A percentile compares a stretch with the other conserved stretches of the same genome.
Conservation (phyloP, 2,329 filamentous ascomycete genomes). For the Paraphoma sp. region DNA sequence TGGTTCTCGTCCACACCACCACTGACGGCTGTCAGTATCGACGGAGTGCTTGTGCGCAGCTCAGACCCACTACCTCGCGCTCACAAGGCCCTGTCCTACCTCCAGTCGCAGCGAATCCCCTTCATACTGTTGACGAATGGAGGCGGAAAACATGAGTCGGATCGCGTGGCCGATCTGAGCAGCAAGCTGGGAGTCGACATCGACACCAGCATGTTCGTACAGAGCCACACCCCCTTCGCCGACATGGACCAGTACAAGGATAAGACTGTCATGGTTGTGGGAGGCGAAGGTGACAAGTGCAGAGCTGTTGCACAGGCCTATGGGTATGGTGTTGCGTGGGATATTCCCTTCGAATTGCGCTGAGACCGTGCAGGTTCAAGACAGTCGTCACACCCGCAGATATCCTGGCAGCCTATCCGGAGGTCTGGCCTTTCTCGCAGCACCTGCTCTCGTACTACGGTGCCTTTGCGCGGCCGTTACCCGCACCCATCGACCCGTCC, state of each 20-base stretch:
- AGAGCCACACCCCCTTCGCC: slow-evolving; percentile 90
- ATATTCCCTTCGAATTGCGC: not conserved
- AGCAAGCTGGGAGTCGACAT: slow-evolving; percentile 69
- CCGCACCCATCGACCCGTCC: slow-evolving; percentile 55
- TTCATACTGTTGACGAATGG: slow-evolving; percentile 97
- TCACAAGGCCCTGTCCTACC: slow-evolving; percentile 71
- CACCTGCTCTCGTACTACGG: slow-evolving; percentile 69
- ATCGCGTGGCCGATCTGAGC: slow-evolving; percentile 74
- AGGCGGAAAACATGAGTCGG: slow-evolving; percentile 81
- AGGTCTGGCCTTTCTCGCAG: slow-evolving; percentile 83
- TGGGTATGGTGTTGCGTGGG: slow-evolving; percentile 21
- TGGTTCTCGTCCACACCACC: slow-evolving; percentile 7
- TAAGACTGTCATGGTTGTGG: slow-evolving; percentile 58
- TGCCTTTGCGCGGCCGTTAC: slow-evolving; percentile 64
- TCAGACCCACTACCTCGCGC: slow-evolving; percentile 81
- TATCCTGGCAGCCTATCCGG: slow-evolving; percentile 74
- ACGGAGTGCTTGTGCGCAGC: slow-evolving; percentile 91
- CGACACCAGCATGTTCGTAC: slow-evolving; percentile 75
- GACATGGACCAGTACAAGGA: slow-evolving; percentile 66
- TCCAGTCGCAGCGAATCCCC: slow-evolving; percentile 78
- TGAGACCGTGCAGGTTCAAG: slow-evolving; percentile 48
- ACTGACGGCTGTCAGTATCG: slow-evolving; percentile 67
- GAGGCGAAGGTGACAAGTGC: slow-evolving; percentile 62
- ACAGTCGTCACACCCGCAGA: slow-evolving; percentile 87
- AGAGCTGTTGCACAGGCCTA: slow-evolving; percentile 73